phyloP scores from a whole-genome alignment of 1,284 basidiomycete species.

The Ustilago crameri region DNA sequence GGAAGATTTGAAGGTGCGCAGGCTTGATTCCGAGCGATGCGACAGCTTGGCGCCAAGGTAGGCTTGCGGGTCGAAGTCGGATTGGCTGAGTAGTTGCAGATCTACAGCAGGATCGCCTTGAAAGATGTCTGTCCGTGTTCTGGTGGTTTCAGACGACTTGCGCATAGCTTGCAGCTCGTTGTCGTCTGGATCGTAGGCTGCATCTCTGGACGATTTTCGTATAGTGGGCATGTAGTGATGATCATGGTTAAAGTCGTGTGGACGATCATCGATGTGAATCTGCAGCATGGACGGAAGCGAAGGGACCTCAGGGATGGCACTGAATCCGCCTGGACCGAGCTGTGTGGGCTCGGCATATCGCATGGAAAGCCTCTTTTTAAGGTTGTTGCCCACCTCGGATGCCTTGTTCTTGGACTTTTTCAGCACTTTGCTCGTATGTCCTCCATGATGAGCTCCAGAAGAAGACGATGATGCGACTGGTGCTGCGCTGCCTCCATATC shows the following conservation, averaged over 20 bases:
- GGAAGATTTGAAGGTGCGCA: constrained; percentile 46
- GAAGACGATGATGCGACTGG: constrained; percentile 1
- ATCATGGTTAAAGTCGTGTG: constrained; percentile 12
- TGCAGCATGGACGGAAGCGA: constrained; percentile 43
- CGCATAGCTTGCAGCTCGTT: constrained; percentile 27
- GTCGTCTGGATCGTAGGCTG: constrained; percentile 28
- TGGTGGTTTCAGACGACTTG: constrained; percentile 24
- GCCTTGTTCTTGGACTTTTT: constrained; percentile 55
- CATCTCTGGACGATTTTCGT: constrained; percentile 39
- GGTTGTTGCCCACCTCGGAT: constrained; percentile 60
- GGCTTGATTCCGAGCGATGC: constrained; percentile 55
- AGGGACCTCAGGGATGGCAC: constrained; percentile 41
- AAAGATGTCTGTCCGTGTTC: constrained; percentile 37
- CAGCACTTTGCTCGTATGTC: constrained; percentile 15
- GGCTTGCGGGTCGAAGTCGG: constrained; percentile 62
- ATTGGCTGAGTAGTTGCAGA: constrained; percentile 49
- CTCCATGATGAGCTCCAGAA: background rate
- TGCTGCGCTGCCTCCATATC: constrained; percentile 5
- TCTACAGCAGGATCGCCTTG: constrained; percentile 54
- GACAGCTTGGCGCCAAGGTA: constrained; percentile 58
- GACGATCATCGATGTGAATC: constrained; percentile 27
- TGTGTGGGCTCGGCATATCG: constrained; percentile 64
- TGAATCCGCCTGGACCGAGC: constrained; percentile 55
- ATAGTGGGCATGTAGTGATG: constrained; percentile 24
- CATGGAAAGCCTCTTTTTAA: constrained; percentile 66